Conservation (phyloP, 108 stramenopile species). For the Fragilaria radians region DNA sequence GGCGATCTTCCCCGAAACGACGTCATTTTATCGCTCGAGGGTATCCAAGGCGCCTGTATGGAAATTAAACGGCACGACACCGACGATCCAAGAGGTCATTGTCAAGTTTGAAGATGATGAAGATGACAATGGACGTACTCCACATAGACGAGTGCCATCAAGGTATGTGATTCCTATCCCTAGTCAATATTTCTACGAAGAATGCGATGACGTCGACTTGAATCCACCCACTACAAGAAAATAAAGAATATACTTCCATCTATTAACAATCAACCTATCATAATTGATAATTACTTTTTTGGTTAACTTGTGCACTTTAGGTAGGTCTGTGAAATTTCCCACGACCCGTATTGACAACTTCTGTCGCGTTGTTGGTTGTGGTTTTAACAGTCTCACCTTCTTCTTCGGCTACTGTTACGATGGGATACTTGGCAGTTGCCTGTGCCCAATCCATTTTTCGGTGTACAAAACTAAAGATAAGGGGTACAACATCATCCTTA, state of each 20-base stretch:
- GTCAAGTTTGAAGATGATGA: slow-evolving; percentile 96
- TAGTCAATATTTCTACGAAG: slow-evolving; percentile 76
- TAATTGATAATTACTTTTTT: neutral
- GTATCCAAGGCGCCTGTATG: slow-evolving; percentile 82
- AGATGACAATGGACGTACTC: slow-evolving; percentile 80
- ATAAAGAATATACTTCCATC: neutral
- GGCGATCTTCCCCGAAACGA: slow-evolving; percentile 99
- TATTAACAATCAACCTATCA: too few relatives aligned
- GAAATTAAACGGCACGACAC: slow-evolving; percentile 39
- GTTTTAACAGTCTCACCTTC: slow-evolving; percentile 27
- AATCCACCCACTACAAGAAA: slow-evolving; percentile 26
- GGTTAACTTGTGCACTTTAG: slow-evolving; percentile 3
- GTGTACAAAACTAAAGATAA: slow-evolving; percentile 77
- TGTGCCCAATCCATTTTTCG: slow-evolving; percentile 68
- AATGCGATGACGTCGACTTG: slow-evolving; percentile 81
- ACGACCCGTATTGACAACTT: slow-evolving; percentile 38
- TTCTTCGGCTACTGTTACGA: slow-evolving; percentile 69
- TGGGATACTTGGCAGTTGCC: slow-evolving; percentile 59
- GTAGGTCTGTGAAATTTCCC: slow-evolving; percentile 45
- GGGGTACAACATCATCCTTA: slow-evolving; percentile 59
- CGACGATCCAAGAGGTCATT: slow-evolving; percentile 85
- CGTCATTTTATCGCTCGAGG: slow-evolving; percentile 90
- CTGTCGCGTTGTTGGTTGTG: slow-evolving; percentile 12
- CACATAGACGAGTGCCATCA: slow-evolving; percentile 85
- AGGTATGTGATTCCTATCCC: slow-evolving; percentile 92